Evolutionary conservation across 108 stramenopile genomes (phyloP).

Genomic region (Asterionellopsis glacialis): DNA sequence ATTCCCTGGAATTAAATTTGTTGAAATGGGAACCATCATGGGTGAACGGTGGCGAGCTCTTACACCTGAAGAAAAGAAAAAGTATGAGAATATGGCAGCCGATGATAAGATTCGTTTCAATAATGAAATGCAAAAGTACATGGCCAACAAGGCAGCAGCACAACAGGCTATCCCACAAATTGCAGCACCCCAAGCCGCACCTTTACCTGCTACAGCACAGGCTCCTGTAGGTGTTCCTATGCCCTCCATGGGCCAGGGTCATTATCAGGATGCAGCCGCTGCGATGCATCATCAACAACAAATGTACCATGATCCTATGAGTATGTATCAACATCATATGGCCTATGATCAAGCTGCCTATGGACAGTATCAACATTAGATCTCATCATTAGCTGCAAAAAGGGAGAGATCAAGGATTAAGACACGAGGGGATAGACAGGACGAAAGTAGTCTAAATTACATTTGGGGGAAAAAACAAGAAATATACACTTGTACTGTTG

Average conservation of each 20-base stretch:
- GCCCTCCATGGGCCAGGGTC: not conserved
- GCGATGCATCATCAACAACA: no score
- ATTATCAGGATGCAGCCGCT: not conserved
- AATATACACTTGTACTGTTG: no score
- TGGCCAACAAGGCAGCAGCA: slow-evolving; percentile 10
- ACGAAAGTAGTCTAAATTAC: no score
- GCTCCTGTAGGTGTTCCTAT: not conserved
- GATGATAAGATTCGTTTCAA: slow-evolving; percentile 60
- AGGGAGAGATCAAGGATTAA: no score
- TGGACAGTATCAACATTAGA: no score
- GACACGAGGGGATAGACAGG: no score
- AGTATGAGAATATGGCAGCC: slow-evolving; percentile 51
- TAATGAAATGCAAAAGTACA: slow-evolving; percentile 43
- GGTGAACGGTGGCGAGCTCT: slow-evolving; percentile 68
- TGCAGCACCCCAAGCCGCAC: not conserved
- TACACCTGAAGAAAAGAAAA: slow-evolving; percentile 56
- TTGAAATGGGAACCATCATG: slow-evolving; percentile 62
- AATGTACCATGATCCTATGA: no score
- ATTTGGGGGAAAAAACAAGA: no score
- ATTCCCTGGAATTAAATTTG: slow-evolving; percentile 62
- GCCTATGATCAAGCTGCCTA: no score
- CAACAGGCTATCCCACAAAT: not conserved
- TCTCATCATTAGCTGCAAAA: no score
- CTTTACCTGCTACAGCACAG: not conserved
- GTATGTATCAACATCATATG: no score